These are phyloP conservation scores for Epichloe amarillans DNA, from an alignment of 2,329 filamentous ascomycete species.

Conservation along the genomic window DNA sequence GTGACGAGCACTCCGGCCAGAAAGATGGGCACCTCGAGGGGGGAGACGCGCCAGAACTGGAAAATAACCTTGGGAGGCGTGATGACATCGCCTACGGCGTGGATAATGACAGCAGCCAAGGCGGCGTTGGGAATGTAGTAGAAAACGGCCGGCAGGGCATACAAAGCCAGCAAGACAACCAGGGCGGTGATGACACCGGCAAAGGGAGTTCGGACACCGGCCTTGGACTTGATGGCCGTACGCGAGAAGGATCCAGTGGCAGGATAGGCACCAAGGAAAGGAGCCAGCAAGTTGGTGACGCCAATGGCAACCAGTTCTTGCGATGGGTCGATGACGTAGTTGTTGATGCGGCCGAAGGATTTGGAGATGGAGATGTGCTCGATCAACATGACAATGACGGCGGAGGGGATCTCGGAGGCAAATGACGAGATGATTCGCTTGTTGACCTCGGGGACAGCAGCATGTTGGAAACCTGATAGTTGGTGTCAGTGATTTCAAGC, in stretches of 20 bases:
- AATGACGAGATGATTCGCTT: slow-evolving; percentile 48
- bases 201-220: slow-evolving; percentile 75
- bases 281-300: slow-evolving; percentile 59
- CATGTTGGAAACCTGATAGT: slow-evolving; percentile 50
- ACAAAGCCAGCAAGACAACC: slow-evolving; percentile 72
- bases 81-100: slow-evolving; percentile 77
- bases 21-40: slow-evolving; percentile 73
- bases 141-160: slow-evolving; percentile 71
- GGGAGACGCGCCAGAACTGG: slow-evolving; percentile 78
- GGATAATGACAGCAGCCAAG: slow-evolving; percentile 76
- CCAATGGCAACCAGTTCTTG: slow-evolving; percentile 71
- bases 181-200: slow-evolving; percentile 74
- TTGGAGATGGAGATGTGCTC: slow-evolving; percentile 77
- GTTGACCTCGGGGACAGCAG: slow-evolving; percentile 51
- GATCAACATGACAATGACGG: slow-evolving; percentile 65
- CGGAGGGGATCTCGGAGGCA: slow-evolving; percentile 52
- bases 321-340: slow-evolving; percentile 68
- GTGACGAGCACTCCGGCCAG: slow-evolving; percentile 74
- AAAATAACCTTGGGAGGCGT: slow-evolving; percentile 73
- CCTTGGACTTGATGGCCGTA: slow-evolving; percentile 90
- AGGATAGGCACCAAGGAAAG: slow-evolving; percentile 72
- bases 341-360: slow-evolving; percentile 68
- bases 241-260: slow-evolving; percentile 84
- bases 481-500: not conserved
- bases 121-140: slow-evolving; percentile 73